Conservation (phyloP, 1,139 yeast species). For the Pneumocystis carinii region DNA sequence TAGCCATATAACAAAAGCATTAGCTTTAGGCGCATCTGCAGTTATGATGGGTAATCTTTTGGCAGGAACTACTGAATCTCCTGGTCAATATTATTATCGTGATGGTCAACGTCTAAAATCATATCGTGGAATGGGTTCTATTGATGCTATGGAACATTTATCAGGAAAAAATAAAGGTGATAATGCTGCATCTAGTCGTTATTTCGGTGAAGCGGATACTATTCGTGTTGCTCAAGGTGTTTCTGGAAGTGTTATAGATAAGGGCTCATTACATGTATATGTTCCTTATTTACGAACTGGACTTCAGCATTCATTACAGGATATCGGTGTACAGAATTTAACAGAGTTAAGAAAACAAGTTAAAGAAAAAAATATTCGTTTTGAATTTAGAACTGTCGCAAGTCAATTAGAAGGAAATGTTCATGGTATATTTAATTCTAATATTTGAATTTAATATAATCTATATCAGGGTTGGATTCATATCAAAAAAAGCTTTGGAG, state of each 20-base stretch:
- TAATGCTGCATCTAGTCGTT: conserved; percentile 95
- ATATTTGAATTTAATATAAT: conserved; percentile 64
- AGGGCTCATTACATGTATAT: conserved; percentile 87
- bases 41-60: conserved; percentile 99
- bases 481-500: background rate
- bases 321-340: conserved; percentile 72
- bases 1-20: conserved; percentile 87
- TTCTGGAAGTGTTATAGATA: conserved; percentile 89
- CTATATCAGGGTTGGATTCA: background rate
- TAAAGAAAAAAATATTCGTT: conserved; percentile 59
- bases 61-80: conserved; percentile 97
- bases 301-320: conserved; percentile 97
- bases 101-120: conserved; percentile 96
- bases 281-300: conserved; percentile 90
- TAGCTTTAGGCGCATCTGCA: conserved; percentile 91
- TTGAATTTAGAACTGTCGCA: conserved; percentile 95
- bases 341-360: conserved; percentile 50
- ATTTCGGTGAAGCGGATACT: conserved; percentile 87
- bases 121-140: conserved; percentile 99
- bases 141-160: conserved; percentile 90
- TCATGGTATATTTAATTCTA: conserved; percentile 89
- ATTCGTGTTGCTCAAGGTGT: conserved; percentile 99
- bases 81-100: conserved; percentile 94
- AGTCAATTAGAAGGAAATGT: conserved; percentile 99
- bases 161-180: conserved; percentile 47